phyloP scores from a whole-genome alignment of 2,329 filamentous ascomycete genomes.

The Aspergillus sp. region DNA sequence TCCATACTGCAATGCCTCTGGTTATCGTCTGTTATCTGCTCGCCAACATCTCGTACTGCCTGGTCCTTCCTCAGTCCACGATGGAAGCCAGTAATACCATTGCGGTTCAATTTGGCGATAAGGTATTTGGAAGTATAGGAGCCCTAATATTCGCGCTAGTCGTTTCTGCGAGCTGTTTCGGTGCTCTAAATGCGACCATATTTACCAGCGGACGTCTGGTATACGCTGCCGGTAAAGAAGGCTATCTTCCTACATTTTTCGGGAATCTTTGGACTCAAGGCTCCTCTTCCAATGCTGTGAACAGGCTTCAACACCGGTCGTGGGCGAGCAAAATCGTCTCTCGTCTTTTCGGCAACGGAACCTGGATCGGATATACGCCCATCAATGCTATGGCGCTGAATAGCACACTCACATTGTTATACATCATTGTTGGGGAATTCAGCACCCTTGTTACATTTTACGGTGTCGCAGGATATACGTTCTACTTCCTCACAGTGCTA shows the following conservation, averaged over 20 bases:
- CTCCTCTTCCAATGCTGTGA: constrained; percentile 27
- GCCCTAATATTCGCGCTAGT: constrained; percentile 82
- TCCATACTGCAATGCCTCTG: constrained; percentile 93
- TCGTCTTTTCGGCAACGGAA: constrained; percentile 69
- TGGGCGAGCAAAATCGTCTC: constrained; percentile 61
- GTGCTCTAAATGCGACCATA: constrained; percentile 87
- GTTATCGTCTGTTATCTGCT: constrained; percentile 89
- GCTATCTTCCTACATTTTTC: constrained; percentile 82
- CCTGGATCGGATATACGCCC: constrained; percentile 88
- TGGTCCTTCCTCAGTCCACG: constrained; percentile 77
- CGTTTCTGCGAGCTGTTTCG: constrained; percentile 89
- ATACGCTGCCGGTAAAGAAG: constrained; percentile 93
- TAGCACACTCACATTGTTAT: constrained; percentile 67
- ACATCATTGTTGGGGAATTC: constrained; percentile 87
- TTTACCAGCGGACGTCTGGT: constrained; percentile 91
- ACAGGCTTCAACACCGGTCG: constrained; percentile 46
- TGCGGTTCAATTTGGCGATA: constrained; percentile 87
- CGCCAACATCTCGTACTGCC: constrained; percentile 90
- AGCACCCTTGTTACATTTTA: constrained; percentile 92
- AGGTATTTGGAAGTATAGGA: constrained; percentile 84
- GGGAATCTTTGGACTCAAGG: constrained; percentile 72
- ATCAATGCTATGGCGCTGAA: constrained; percentile 89
- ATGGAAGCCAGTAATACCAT: constrained; percentile 91
- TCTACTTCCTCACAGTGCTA: constrained; percentile 94
- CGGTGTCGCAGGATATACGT: constrained; percentile 93